Conservation (phyloP, 495 filamentous ascomycete genomes). For the Neurospora tetraspora region DNA sequence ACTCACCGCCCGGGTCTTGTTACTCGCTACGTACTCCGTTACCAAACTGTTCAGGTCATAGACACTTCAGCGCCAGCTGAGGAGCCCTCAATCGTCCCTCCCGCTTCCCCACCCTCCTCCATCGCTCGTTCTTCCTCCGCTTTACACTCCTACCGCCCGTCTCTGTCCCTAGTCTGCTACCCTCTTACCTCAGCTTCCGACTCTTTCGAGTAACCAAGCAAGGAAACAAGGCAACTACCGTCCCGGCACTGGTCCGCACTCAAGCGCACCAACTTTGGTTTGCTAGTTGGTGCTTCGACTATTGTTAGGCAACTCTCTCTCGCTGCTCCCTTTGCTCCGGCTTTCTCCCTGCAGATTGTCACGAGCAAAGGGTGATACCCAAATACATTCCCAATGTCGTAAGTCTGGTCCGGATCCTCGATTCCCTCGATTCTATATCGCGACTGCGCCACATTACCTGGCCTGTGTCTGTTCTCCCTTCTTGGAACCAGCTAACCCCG, state of each 20-base stretch:
- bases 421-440: background rate
- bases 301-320: background rate
- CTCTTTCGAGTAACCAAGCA: background rate
- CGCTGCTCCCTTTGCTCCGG: constrained; percentile 23
- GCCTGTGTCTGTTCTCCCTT: constrained; percentile 1
- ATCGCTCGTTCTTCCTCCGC: background rate
- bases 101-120: background rate
- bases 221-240: background rate
- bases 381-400: constrained; percentile 40
- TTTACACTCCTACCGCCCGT: background rate
- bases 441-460: constrained; percentile 3
- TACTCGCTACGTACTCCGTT: background rate
- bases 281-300: background rate
- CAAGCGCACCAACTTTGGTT: background rate
- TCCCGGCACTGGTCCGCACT: background rate
- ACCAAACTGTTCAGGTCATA: background rate
- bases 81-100: background rate
- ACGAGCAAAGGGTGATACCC: constrained; percentile 29
- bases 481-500: constrained; percentile 11
- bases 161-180: background rate
- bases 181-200: background rate
- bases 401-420: constrained; percentile 16
- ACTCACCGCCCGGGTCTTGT: background rate
- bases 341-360: constrained; percentile 29
- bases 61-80: background rate